These are phyloP conservation scores for Juncus inflexus DNA, from an alignment of 176 grass and related monocot species.

Conservation along the genomic window DNA sequence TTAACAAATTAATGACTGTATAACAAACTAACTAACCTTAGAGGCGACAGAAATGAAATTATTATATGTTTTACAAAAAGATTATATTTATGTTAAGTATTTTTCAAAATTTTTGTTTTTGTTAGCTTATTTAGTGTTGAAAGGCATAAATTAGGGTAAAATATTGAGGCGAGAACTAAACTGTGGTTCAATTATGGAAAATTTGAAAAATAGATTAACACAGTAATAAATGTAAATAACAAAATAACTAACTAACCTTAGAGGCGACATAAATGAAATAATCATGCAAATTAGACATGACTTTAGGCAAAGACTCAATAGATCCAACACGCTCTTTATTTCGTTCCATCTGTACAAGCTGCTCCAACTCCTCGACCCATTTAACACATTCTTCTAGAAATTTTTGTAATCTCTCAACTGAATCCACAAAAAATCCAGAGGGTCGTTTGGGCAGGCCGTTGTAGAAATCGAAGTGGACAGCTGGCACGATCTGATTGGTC, in stretches of 20 bases:
- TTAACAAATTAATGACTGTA: too few relatives aligned
- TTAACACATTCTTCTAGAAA: constrained; percentile 53
- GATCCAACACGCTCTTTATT: constrained; percentile 37
- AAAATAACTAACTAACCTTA: constrained; percentile 48
- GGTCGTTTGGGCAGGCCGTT: constrained; percentile 51
- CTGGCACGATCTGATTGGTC: constrained; percentile 40
- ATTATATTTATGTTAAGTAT: too few relatives aligned
- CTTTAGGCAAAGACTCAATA: constrained; percentile 58
- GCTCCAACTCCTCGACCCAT: constrained; percentile 63
- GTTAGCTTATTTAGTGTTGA: too few relatives aligned
- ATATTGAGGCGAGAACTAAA: too few relatives aligned
- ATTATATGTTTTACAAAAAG: too few relatives aligned
- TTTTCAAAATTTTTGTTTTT: too few relatives aligned
- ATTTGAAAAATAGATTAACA: too few relatives aligned
- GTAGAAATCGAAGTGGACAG: constrained; percentile 38
- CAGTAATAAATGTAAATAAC: too few relatives aligned
- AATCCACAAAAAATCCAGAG: constrained; percentile 56
- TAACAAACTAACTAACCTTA: too few relatives aligned
- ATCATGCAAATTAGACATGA: constrained; percentile 70
- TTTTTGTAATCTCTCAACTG: constrained; percentile 58
- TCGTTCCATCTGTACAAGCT: constrained; percentile 53
- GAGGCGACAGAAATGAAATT: too few relatives aligned
- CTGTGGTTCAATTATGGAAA: neutral
- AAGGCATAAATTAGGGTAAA: too few relatives aligned
- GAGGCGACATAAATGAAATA: constrained; percentile 86